Conservation (phyloP, 164 flowering plant species). For the Macadamia integrifolia region DNA sequence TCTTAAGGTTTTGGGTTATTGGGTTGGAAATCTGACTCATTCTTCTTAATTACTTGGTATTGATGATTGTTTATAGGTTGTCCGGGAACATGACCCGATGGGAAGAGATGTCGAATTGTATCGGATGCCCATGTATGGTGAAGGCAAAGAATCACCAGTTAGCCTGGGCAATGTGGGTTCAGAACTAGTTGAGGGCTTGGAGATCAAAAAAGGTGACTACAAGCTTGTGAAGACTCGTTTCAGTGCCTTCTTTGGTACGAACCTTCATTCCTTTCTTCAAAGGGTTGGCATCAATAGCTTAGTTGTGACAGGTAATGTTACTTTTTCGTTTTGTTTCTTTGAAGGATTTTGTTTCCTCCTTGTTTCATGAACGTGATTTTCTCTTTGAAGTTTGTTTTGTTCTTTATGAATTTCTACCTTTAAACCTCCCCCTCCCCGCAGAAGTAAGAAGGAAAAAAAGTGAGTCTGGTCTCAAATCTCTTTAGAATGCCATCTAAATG, state of each 20-base stretch:
- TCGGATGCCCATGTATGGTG: constrained; percentile 54
- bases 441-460: no score
- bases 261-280: constrained; percentile 73
- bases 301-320: constrained; percentile 55
- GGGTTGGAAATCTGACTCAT: no score
- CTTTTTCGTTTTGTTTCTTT: no score
- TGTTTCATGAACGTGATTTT: no score
- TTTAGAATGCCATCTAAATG: background rate
- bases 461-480: background rate
- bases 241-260: constrained; percentile 86
- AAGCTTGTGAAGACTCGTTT: constrained; percentile 88
- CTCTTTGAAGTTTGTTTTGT: no score
- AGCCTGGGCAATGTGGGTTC: constrained; percentile 71
- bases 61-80: constrained; percentile 51
- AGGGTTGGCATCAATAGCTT: constrained; percentile 42
- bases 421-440: no score
- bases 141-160: constrained; percentile 55
- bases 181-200: constrained; percentile 74
- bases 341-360: no score
- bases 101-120: constrained; percentile 94
- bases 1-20: no score
- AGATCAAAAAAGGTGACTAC: constrained; percentile 67
- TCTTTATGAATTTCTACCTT: no score
- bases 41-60: no score
- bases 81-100: constrained; percentile 83